Evolutionary conservation across 2,329 filamentous ascomycete species (phyloP), one percentile per base, ranked within the genome.

Genomic region (Rosellinia necatrix): DNA sequence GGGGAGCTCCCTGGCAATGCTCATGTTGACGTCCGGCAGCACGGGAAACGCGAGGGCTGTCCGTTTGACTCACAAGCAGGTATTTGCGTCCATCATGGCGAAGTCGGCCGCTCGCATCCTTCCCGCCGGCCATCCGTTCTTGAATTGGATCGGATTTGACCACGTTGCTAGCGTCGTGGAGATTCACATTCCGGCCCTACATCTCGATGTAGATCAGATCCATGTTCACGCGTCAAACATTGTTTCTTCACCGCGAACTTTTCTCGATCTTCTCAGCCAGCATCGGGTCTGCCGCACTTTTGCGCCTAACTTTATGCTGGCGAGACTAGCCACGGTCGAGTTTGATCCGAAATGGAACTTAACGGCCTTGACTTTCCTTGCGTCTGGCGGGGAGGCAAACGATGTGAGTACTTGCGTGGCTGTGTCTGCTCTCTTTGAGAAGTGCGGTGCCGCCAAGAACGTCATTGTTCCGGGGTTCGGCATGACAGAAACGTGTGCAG

Each of bases 11-110:
- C 24, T 48, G 3, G 74, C 74, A 3, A 62, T 72, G 1, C 66
- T 81, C 2, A 79, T 82, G 77, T 68, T 84, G 3, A 83, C 81
- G 1, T 83, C 80, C 1, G 81, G 81, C 3, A 79, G 75, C 59
- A 79, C 77, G 15, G 79, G 80, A 2, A 74, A 76, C 46, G 70
- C 77, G 3, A 84, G 83, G 63, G 80, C 78, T 0, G 81, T 83
- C 0, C 60, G 58, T 1, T 68, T 82, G 1, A 71, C 66, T 0
- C 75, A 81, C 52, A 47, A 55, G 0, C 78, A 82, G 62, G 60
- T 49, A 6, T 6, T 49, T 3, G 46, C 46, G 1, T 34, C 46
- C 2, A n/a, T 49, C 4, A 10, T 12, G 6, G 46, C 34, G 10
- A 49, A 49, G 6, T n/a, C 35, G 2, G 24, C 17, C 2, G 1